Evolutionary conservation across 257 asterid genomes (phyloP), one percentile per base, ranked within the genome.

Genomic region (Eustoma russellianum): DNA sequence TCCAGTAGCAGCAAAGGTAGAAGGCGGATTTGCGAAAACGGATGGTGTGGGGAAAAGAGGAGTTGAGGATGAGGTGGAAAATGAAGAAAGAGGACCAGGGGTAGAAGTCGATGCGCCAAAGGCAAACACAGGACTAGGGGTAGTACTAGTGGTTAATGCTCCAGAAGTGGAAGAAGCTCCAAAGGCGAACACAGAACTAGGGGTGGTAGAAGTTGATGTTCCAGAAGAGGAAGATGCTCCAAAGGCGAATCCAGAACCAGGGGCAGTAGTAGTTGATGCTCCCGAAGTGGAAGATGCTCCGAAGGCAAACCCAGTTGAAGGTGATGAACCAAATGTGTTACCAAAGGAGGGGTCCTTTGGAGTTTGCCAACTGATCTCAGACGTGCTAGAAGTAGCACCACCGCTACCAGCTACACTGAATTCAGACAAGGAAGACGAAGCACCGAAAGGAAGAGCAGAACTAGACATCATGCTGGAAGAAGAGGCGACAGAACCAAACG

Each of bases 31-130:
- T 6, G 66, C 70, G 61, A 79, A 77, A 28, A 60, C 43, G 9
- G 77, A 59, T 35, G 48, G 71, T 9, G 55, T 30, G 52, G 47
- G 44, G 30, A 70, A 48, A 46, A 16, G 41, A 4, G 74, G 18
- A 44, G 71, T 67, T 17, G 74, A 28, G 17, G 83, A 30, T 14
- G 67, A 16, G 33, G 78, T 24, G 10, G 68, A 17, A 56, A 80
- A 86, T 24, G 72, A 46, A 57, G 75, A 82, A 33, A 43, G 5
- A 8, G 83, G 64, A 46, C 77, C 61, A 2, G 76, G 34, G 10
- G 83, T 63, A 40, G 86, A 58, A 59, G 81, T 33, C 17, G 78
- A 57, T 11, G 84, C 76, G 53, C 81, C 85, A 41, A 77, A 82
- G 45, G 77, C 33, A 60, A 77, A 72, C 18, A 62, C 86, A 19